Base-by-base conservation (phyloP, 768 basidiomycete genomes). In the Hysterangium stoloniferum region DNA sequence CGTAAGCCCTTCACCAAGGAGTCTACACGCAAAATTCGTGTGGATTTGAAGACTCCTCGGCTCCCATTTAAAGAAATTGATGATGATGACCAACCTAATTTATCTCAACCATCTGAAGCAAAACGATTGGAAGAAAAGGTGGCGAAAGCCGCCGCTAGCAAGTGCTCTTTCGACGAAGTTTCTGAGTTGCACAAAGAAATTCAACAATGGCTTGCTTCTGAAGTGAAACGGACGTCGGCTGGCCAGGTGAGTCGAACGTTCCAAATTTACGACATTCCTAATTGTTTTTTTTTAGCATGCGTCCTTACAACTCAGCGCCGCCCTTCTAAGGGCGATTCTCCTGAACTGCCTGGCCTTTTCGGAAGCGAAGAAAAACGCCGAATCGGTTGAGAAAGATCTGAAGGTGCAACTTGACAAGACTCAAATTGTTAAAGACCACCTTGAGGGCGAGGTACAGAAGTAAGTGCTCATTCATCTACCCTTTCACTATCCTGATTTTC, bases 111-210 rank as follows among this genome's bases (percentile, higher is more conserved):
- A 34, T 55, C 59, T 4, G 56, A 58, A 50, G 81, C 78, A 52
- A 80, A 80, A 33, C 69, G 77, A 55, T 72, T 90, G 51, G 87
- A 90, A 67, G 79, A 80, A 67, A 86, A 79, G 66, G 85, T 90
- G 52, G 80, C 80, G 51, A 77, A 75, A 59, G 81, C 88, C 58
- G 87, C 87, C 29, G 77, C 79, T 12, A 86, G 86, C 78, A 88
- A 86, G 75, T 87, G 84, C 68, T 86, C 85, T 33, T 86, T 90
- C 54, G 87, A 89, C 64, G 87, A 90, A 70, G 84, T 90, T 45
- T 77, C 80, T 45, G 69, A 74, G 53, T 76, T 90, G 56, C 84
- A 86, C 68, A 77, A 80, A 61, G 87, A 90, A 68, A 74, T 90
- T 55, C 77, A 86, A 63, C 78, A 79, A 54, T 90, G 85, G 85